Evolutionary conservation across 2,329 filamentous ascomycete genomes (phyloP).

Genomic region (Calonectria pseudoturangicola): DNA sequence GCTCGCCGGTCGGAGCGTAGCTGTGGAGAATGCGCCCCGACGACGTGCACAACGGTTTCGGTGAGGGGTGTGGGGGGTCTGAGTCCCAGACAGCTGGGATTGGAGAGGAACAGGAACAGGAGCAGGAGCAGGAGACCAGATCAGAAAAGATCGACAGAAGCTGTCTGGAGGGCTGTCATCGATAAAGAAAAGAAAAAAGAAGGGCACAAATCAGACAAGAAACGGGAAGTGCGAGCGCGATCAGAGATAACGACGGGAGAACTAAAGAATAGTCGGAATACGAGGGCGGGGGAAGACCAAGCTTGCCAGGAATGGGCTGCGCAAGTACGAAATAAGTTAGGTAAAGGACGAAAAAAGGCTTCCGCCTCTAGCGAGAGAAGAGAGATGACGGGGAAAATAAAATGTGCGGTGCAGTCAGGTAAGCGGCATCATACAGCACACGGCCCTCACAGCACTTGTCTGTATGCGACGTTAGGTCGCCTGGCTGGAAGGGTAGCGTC

Average conservation of each 20-base stretch:
- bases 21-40: constrained; percentile 48
- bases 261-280: constrained; percentile 10
- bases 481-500: constrained; percentile 26
- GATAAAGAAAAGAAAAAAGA: background rate
- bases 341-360: background rate
- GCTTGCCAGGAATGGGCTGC: constrained; percentile 24
- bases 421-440: constrained; percentile 27
- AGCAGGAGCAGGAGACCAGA: background rate
- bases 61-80: constrained; percentile 25
- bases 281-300: constrained; percentile 24
- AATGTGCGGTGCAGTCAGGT: constrained; percentile 11
- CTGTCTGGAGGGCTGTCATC: background rate
- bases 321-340: constrained; percentile 35
- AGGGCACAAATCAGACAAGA: background rate
- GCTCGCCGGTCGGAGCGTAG: constrained; percentile 39
- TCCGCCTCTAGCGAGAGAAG: constrained; percentile 5
- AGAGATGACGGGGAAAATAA: constrained; percentile 6
- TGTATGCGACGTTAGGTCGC: constrained; percentile 11
- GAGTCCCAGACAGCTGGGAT: constrained; percentile 23
- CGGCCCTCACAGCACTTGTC: constrained; percentile 24
- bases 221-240: constrained; percentile 1
- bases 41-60: constrained; percentile 39
- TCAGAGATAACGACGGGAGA: constrained; percentile 24
- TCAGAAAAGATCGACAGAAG: constrained; percentile 18
- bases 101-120: background rate